Evolutionary conservation across 768 basidiomycete genomes (phyloP).

Genomic region (Vararia minispora): DNA sequence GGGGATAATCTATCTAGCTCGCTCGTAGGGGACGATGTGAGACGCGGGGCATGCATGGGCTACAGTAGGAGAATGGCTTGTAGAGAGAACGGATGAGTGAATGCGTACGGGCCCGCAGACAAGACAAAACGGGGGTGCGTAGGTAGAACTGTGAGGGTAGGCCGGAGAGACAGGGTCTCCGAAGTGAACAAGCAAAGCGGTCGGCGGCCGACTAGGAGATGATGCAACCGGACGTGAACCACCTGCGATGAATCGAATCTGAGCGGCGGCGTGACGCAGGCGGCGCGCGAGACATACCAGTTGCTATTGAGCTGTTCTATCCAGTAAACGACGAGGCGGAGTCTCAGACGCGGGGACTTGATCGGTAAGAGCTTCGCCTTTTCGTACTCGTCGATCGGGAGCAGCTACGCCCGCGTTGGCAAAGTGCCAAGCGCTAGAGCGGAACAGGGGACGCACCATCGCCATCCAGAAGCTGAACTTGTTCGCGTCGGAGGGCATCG

Average conservation of each 20-base stretch:
- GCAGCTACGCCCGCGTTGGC: constrained; percentile 27
- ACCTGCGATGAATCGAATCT: constrained; percentile 32
- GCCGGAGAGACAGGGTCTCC: too few species aligned
- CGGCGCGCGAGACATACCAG: constrained; percentile 29
- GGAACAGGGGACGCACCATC: constrained; percentile 30
- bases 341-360: constrained; percentile 61
- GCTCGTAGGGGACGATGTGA: too few species aligned
- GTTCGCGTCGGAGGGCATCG: constrained; percentile 60
- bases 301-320: constrained; percentile 65
- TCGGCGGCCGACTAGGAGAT: constrained; percentile 27
- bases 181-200: constrained; percentile 9
- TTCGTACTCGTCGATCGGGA: constrained; percentile 87
- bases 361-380: constrained; percentile 82
- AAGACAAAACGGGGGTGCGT: too few species aligned
- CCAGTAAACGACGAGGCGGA: constrained; percentile 88
- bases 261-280: constrained; percentile 7
- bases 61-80: too few species aligned
- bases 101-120: too few species aligned
- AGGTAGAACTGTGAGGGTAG: too few species aligned
- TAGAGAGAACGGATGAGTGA: too few species aligned
- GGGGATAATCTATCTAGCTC: too few species aligned
- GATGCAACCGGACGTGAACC: constrained; percentile 64
- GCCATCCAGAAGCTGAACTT: constrained; percentile 88
- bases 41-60: too few species aligned
- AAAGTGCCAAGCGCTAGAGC: neutral